phyloP scores from a whole-genome alignment of 1,139 yeast genomes.

The Komagataea norvegica region DNA sequence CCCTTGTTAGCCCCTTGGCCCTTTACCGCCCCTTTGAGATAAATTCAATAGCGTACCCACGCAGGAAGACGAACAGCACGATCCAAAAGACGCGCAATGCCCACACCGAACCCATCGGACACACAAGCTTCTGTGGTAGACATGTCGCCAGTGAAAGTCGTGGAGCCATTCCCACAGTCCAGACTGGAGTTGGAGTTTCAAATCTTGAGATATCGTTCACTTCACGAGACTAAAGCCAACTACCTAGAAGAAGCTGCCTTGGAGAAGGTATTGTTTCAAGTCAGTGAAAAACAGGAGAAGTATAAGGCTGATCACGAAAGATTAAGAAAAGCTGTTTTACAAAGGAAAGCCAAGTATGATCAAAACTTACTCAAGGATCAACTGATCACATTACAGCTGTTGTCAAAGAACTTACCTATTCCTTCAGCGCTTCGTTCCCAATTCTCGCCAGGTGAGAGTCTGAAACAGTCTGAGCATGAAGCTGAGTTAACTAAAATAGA shows the following conservation, averaged over 20 bases:
- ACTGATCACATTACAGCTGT: conserved; percentile 66
- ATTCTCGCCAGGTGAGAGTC: conserved; percentile 8
- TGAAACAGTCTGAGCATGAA: neutral
- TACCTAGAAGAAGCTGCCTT: conserved; percentile 28
- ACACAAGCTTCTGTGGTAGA: too few species aligned
- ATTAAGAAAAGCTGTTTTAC: conserved; percentile 28
- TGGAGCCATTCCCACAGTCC: conserved; percentile 19
- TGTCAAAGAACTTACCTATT: conserved; percentile 73
- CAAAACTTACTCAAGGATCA: conserved; percentile 56
- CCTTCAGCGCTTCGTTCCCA: conserved; percentile 39
- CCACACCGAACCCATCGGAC: too few species aligned
- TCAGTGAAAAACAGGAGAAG: conserved; percentile 34
- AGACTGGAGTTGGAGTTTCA: conserved; percentile 22
- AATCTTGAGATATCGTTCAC: conserved; percentile 21
- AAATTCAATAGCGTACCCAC: too few species aligned
- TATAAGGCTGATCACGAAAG: conserved; percentile 31
- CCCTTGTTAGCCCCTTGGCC: too few species aligned
- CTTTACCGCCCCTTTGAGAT: too few species aligned
- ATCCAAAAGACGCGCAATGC: too few species aligned
- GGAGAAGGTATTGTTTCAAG: conserved; percentile 30
- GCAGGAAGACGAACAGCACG: too few species aligned
- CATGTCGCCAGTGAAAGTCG: too few species aligned
- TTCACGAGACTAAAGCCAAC: conserved; percentile 16
- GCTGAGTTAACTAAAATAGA: conserved; percentile 22
- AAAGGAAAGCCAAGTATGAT: conserved; percentile 36